Conservation (phyloP, 2,329 filamentous ascomycete genomes). For the Ophiocordyceps camponoti-rufipedis region DNA sequence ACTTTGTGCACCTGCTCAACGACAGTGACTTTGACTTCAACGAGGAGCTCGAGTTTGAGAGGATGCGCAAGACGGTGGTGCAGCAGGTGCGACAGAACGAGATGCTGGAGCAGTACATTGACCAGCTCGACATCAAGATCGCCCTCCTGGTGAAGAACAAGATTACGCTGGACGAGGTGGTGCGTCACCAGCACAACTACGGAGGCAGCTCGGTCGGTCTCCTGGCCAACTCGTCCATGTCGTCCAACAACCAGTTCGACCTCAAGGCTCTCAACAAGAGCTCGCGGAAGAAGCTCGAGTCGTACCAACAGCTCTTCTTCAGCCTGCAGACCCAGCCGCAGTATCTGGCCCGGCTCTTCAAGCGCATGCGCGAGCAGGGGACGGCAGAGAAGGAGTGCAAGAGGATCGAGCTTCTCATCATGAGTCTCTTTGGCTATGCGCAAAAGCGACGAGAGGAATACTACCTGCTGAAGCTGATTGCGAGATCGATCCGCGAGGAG, state of each 20-base stretch:
- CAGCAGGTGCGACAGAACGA: slow-evolving; percentile 96
- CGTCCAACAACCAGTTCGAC: slow-evolving; percentile 83
- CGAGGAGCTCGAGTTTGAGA: slow-evolving; percentile 93
- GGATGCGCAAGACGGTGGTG: slow-evolving; percentile 85
- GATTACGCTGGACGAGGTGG: slow-evolving; percentile 93
- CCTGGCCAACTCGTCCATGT: slow-evolving; percentile 73
- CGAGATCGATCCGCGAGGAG: slow-evolving; percentile 70
- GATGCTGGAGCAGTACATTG: slow-evolving; percentile 92
- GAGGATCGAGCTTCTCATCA: slow-evolving; percentile 79
- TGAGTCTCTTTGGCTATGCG: slow-evolving; percentile 92
- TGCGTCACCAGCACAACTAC: slow-evolving; percentile 91
- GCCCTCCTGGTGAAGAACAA: slow-evolving; percentile 98
- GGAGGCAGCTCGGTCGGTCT: slow-evolving; percentile 75
- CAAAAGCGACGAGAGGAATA: slow-evolving; percentile 96
- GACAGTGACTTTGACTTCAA: slow-evolving; percentile 99
- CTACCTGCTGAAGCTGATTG: slow-evolving; percentile 78
- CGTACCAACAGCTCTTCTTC: slow-evolving; percentile 96
- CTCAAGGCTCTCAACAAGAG: slow-evolving; percentile 95
- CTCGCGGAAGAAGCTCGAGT: slow-evolving; percentile 84
- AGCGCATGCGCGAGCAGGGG: slow-evolving; percentile 62
- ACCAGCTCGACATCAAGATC: slow-evolving; percentile 97
- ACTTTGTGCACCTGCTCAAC: slow-evolving; percentile 92
- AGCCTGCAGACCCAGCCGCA: slow-evolving; percentile 90
- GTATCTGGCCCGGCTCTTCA: slow-evolving; percentile 80
- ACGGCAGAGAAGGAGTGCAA: slow-evolving; percentile 85